phyloP scores from a whole-genome alignment of 73 alveolate species.

The Tetrahymena thermophila region DNA sequence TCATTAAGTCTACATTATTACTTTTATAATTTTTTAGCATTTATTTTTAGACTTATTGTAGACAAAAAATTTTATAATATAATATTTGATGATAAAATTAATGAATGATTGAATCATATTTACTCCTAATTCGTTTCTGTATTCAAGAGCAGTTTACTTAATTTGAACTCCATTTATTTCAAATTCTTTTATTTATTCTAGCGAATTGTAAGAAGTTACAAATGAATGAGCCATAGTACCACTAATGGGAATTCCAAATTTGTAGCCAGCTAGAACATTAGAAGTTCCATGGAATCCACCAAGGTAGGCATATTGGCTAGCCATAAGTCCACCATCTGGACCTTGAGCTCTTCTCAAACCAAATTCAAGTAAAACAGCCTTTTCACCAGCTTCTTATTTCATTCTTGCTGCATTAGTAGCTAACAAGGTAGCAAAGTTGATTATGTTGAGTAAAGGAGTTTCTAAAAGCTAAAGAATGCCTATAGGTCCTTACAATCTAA shows the following conservation, averaged over 20 bases:
- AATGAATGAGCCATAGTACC: constrained; percentile 90
- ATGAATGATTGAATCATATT: neutral
- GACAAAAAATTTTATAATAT: too few relatives aligned
- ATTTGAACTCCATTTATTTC: constrained; percentile 56
- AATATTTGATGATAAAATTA: too few relatives aligned
- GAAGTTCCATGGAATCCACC: constrained; percentile 86
- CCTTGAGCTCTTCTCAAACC: constrained; percentile 91
- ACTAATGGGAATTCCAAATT: constrained; percentile 55
- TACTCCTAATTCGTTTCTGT: constrained; percentile 42
- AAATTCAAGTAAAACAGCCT: constrained; percentile 62
- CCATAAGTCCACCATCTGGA: constrained; percentile 87
- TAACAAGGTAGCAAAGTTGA: constrained; percentile 74
- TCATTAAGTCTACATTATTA: neutral
- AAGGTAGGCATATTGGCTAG: constrained; percentile 67
- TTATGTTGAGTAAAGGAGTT: constrained; percentile 68
- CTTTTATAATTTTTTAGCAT: neutral
- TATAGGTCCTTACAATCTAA: constrained; percentile 66
- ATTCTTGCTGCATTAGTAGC: constrained; percentile 80
- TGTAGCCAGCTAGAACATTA: constrained; percentile 67
- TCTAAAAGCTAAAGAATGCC: constrained; percentile 58
- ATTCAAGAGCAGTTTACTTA: constrained; percentile 41
- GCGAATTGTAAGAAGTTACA: constrained; percentile 55
- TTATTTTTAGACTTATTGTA: too few relatives aligned
- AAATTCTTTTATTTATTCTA: constrained; percentile 41
- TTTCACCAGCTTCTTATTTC: constrained; percentile 64